Evolutionary conservation across 1,284 basidiomycete species (phyloP).

Genomic region (Butyriboletus pseudospeciosus): DNA sequence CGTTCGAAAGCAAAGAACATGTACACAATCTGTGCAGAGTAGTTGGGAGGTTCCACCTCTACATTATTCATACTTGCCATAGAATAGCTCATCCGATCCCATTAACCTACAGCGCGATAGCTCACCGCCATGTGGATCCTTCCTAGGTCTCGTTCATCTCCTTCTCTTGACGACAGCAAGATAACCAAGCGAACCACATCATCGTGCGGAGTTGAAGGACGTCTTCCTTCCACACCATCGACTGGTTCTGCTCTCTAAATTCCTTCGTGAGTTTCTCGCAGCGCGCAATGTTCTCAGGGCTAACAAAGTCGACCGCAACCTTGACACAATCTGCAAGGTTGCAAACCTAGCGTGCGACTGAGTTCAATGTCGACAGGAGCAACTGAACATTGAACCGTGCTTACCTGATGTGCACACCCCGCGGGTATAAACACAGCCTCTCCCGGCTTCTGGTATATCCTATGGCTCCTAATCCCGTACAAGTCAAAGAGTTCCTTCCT

Average conservation of each 20-base stretch:
- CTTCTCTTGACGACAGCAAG: conserved; percentile 52
- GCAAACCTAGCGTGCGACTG: conserved; percentile 50
- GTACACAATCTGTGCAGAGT: conserved; percentile 26
- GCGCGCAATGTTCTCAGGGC: conserved; percentile 82
- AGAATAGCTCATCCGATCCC: conserved; percentile 22
- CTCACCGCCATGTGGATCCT: conserved; percentile 1
- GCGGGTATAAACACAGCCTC: conserved; percentile 95
- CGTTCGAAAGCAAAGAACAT: conserved; percentile 20
- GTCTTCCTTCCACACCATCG: conserved; percentile 89
- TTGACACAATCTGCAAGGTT: conserved; percentile 92
- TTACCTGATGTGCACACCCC: conserved; percentile 90
- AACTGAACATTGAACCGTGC: conserved; percentile 20
- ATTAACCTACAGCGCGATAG: conserved; percentile 22
- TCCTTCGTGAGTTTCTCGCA: conserved; percentile 84
- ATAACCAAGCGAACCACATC: conserved; percentile 90
- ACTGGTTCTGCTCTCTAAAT: conserved; percentile 84
- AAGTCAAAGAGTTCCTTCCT: conserved; percentile 65
- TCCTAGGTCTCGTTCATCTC: conserved; percentile 35
- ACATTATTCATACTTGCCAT: conserved; percentile 25
- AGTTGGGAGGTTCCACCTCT: conserved; percentile 26
- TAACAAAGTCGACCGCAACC: conserved; percentile 95
- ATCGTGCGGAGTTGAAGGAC: conserved; percentile 86
- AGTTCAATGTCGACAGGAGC: background rate
- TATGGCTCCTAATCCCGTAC: conserved; percentile 70
- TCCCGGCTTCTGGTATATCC: conserved; percentile 87